Base-by-base conservation (phyloP, 1,284 basidiomycete species). In the Ceratobasidium papillatum region DNA sequence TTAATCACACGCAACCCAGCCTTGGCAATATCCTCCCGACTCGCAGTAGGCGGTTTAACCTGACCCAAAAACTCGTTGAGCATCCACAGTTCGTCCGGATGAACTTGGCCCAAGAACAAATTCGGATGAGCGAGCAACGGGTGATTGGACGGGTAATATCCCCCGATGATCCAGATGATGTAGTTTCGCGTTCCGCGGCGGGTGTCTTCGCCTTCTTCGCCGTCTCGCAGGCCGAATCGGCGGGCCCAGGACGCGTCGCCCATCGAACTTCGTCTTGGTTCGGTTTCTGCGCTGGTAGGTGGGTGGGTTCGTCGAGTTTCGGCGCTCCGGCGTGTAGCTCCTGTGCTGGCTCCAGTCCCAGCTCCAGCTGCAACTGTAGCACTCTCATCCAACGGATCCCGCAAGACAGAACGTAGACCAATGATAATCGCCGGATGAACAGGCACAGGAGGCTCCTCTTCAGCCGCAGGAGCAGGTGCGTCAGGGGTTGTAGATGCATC, bases 131-230 rank as follows among this genome's bases (percentile, higher is more conserved):
- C 90, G 59, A 96, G 89, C 75, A 96, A 90, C 65, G 89, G 91
- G 80, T 96, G 94, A 76, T 93, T 90, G 27, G 91, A 91, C 0
- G 94, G 93, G 80, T 95, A 96, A 80, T 95, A 94, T 38, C 84
- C 84, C 22, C 94, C 94, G 25, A 78, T 76, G 32, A 77, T 77
- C 77, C 76, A 77, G 45, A 78, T 78, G 43, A 77, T 64, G 41
- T 78, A 78, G 54, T 74, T 78, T 49, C 77, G 61, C 59, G 75
- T 77, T 22, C 77, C 63, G 5, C 61, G 38, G 27, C 27, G 58
- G 25, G 17, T 43, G 61, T 27, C 17, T 27, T 58, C 71, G 32
- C 1, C 34, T 9, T 62, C 34, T 32, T 54, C 47, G 30, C 51
- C 38, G 11, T 25, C 65, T 36, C 34, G 72, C 17, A 34, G 52